Conservation (phyloP, 2,329 filamentous ascomycete genomes). For the Remersonia thermophila region DNA sequence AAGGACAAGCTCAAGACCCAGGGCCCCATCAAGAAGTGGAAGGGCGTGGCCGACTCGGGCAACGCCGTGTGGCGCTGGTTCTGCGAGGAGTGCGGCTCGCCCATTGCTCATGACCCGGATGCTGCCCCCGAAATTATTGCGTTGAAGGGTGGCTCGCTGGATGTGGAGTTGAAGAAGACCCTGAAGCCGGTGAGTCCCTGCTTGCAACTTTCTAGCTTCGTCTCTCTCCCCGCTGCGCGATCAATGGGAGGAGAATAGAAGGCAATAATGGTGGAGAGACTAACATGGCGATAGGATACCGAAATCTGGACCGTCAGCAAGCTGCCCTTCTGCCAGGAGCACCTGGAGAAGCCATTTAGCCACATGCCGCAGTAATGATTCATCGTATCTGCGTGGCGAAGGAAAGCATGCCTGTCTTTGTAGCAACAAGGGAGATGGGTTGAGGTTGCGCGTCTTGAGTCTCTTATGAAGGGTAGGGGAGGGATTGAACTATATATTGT, state of each 20-base stretch:
- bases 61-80: conserved; percentile 55
- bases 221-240: background rate
- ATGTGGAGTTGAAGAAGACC: conserved; percentile 52
- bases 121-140: conserved; percentile 59
- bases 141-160: conserved; percentile 54
- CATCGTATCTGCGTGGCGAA: too few species aligned
- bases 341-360: conserved; percentile 48
- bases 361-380: conserved; percentile 35
- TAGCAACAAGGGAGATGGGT: background rate
- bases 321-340: conserved; percentile 58
- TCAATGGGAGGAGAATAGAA: too few species aligned
- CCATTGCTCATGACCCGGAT: conserved; percentile 58
- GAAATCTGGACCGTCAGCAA: conserved; percentile 60
- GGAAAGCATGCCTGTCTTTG: too few species aligned
- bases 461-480: background rate
- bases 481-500: background rate
- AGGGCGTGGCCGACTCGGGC: conserved; percentile 47
- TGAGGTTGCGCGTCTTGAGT: conserved; percentile 4
- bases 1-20: conserved; percentile 53
- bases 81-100: conserved; percentile 57
- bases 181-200: conserved; percentile 51
- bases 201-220: background rate
- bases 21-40: conserved; percentile 53
- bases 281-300: conserved; percentile 34
- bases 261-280: background rate